Evolutionary conservation across 2,329 filamentous ascomycete species (phyloP).

Genomic region (Verticillium klebahnii): DNA sequence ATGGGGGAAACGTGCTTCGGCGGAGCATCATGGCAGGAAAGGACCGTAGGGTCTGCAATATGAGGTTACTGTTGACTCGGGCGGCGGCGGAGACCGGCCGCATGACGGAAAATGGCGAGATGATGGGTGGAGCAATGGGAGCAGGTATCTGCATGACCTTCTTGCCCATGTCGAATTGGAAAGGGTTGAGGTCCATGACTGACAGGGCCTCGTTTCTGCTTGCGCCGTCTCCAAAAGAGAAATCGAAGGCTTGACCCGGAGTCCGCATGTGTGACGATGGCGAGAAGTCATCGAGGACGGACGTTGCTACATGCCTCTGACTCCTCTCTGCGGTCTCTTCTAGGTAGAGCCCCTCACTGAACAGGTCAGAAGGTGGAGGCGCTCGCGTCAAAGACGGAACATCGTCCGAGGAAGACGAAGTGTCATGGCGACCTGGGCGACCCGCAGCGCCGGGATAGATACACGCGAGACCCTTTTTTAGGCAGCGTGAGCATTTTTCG

Average conservation of each 20-base stretch:
- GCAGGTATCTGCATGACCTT: no score
- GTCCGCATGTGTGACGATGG: neutral
- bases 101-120: neutral
- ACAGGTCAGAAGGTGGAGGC: neutral
- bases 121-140: neutral
- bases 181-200: neutral
- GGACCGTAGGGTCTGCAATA: constrained; percentile 2
- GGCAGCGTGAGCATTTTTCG: constrained; percentile 5
- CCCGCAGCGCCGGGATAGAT: neutral
- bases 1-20: constrained; percentile 8
- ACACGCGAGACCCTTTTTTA: constrained; percentile 6
- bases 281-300: neutral
- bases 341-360: neutral
- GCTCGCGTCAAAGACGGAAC: neutral
- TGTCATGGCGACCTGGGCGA: no score
- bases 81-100: neutral
- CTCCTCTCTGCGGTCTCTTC: neutral
- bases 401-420: neutral
- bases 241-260: neutral
- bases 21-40: constrained; percentile 10
- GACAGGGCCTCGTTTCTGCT: neutral
- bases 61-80: neutral
- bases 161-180: neutral
- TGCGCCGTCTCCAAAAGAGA: neutral
- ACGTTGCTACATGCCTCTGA: neutral